A percentile compares a stretch with the other conserved stretches of the same genome.
phyloP scores from a whole-genome alignment of 1,284 basidiomycete species.

The Volvariella surrecta region DNA sequence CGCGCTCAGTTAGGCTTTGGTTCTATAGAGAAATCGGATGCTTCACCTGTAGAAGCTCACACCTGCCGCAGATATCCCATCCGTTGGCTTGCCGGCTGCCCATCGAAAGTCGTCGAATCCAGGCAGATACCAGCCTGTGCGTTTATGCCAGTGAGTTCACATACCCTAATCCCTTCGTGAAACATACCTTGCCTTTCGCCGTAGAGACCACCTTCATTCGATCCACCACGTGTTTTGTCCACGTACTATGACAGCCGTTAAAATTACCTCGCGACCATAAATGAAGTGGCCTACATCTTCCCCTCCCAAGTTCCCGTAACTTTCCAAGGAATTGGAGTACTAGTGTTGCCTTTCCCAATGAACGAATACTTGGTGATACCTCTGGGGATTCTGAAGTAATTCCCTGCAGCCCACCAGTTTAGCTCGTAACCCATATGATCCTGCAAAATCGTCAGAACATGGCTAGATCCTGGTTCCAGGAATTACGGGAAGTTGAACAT shows the following conservation, averaged over 20 bases:
- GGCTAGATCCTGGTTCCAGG: constrained; percentile 20
- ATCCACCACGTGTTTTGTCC: constrained; percentile 33
- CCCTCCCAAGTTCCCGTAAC: constrained; percentile 38
- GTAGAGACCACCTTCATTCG: constrained; percentile 41
- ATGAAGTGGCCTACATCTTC: constrained; percentile 25
- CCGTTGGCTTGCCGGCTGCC: constrained; percentile 29
- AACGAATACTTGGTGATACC: constrained; percentile 37
- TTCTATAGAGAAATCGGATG: too few species aligned
- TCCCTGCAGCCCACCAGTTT: constrained; percentile 30
- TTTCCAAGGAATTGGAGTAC: constrained; percentile 34
- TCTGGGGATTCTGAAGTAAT: constrained; percentile 35
- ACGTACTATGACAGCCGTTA: constrained; percentile 19
- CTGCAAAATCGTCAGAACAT: constrained; percentile 42
- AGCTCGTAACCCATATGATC: constrained; percentile 48
- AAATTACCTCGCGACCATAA: background rate
- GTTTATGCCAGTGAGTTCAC: constrained; percentile 1
- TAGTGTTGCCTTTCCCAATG: constrained; percentile 23
- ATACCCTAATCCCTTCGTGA: background rate
- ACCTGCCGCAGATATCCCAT: constrained; percentile 29
- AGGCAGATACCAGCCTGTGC: constrained; percentile 38
- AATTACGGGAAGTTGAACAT: constrained; percentile 26
- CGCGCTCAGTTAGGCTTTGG: too few species aligned
- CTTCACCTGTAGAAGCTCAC: constrained; percentile 36
- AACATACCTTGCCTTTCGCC: constrained; percentile 34
- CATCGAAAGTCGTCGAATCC: constrained; percentile 37